Evolutionary conservation across 768 basidiomycete genomes (phyloP), one percentile per base, ranked within the genome.

Genomic region (Lactarius sp.): DNA sequence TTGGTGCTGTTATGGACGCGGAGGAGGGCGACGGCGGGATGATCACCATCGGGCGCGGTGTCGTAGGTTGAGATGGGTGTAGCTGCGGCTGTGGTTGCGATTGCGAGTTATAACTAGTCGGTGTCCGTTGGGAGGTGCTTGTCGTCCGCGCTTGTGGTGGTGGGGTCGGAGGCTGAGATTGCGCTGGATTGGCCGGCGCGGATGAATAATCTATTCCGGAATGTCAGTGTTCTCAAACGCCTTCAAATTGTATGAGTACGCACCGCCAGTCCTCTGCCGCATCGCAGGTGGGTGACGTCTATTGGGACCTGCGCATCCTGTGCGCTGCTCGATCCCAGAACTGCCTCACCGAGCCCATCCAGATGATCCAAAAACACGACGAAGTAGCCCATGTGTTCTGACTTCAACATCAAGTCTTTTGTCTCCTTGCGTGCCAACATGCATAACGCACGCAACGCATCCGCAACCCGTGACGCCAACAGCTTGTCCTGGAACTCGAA

Each of bases 321-420:
- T 12, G 20, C 27, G 18, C 52, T 34, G 14, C 52, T 47, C 36
- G 44, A 9, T 13, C 12, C 31, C 8, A 63, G 39, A 18, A 46
- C 57, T 3, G 44, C 56, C 20, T 63, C 62, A 2, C 62, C 62
- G n/a, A 47, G 14, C 37, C 42, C 47, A 44, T 63, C 56, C 4
- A 63, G 46, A 4, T 56, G 62, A 1, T 54, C 62, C 6, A 64
- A 49, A 34, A 65, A 65, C 18, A 37, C 64, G 34, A 44, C 13
- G 3, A 63, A 65, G 27, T 55, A 22, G 14, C 34, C 22, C 64
- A 65, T 63, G 47, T 61, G 60, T 2, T 60, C 64, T 9, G 34
- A n/a, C 18, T 65, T 65, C 64, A 60, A 65, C 64, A 65, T 65
- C 39, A 65, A n/a, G 36, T 65, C 59, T 16, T 65, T 65, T 13